Conservation (phyloP, 106 monocot genomes). For the Allium fistulosum region DNA sequence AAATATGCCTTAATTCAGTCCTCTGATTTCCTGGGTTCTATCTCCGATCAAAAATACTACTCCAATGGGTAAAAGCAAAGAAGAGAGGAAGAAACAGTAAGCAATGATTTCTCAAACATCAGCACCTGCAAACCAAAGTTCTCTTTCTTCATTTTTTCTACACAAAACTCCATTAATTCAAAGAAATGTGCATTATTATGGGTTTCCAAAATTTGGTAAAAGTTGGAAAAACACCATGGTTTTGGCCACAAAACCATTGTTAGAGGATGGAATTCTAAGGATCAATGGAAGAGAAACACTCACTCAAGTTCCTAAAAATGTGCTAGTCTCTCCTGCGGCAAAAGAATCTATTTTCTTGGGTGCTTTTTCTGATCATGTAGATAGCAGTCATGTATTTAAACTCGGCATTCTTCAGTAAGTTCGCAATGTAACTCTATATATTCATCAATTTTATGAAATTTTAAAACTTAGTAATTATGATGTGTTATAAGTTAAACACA, state of each 20-base stretch:
- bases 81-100: background rate
- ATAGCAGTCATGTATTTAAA: constrained; percentile 38
- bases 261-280: constrained; percentile 26
- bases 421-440: background rate
- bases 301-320: constrained; percentile 28
- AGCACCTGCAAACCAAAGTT: constrained; percentile 1
- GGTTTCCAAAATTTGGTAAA: constrained; percentile 1
- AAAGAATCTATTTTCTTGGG: constrained; percentile 22
- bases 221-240: constrained; percentile 19
- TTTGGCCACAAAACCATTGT: constrained; percentile 8
- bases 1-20: background rate
- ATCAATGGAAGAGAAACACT: constrained; percentile 29
- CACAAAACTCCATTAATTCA: background rate
- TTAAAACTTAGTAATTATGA: background rate
- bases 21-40: background rate
- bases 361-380: constrained; percentile 11
- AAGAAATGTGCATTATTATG: background rate
- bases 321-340: constrained; percentile 6
- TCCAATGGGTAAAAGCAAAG: constrained; percentile 2
- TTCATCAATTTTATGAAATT: background rate
- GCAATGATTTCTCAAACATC: constrained; percentile 10
- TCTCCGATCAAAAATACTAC: background rate
- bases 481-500: background rate
- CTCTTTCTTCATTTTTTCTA: constrained; percentile 4
- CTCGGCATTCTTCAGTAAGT: constrained; percentile 26